Conservation (phyloP, 2,329 filamentous ascomycete genomes). For the Cadophora gregata region DNA sequence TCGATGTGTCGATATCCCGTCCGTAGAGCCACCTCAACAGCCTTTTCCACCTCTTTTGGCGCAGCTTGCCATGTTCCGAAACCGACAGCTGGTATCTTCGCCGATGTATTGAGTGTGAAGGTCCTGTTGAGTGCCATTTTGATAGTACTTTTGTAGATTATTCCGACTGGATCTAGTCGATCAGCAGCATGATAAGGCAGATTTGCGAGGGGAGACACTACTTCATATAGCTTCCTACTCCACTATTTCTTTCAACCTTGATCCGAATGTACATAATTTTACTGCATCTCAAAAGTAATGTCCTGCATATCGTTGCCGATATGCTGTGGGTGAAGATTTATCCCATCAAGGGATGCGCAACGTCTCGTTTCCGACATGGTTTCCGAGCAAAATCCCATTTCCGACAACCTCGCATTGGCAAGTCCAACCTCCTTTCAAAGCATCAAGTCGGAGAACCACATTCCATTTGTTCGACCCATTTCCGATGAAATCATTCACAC, state of each 20-base stretch:
- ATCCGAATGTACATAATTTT: not conserved
- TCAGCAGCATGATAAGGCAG: no score
- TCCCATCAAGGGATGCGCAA: not conserved
- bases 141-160: not conserved
- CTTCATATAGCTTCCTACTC: not conserved
- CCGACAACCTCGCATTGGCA: conserved; percentile 2
- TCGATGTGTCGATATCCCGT: conserved; percentile 28
- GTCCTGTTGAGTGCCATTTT: conserved; percentile 3
- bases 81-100: conserved; percentile 48
- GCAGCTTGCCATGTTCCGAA: conserved; percentile 53
- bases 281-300: not conserved
- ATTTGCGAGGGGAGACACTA: not conserved
- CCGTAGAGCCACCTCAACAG: conserved; percentile 56
- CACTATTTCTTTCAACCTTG: not conserved
- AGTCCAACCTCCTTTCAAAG: not conserved
- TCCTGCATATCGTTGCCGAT: not conserved
- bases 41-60: conserved; percentile 47
- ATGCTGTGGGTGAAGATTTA: not conserved
- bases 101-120: conserved; percentile 43
- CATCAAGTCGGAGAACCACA: not conserved
- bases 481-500: not conserved
- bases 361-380: not conserved
- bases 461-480: not conserved
- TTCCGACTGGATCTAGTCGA: no score
- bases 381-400: not conserved